Conservation (phyloP, 352 stramenopile genomes). For the Globisporangium orthogonon region DNA sequence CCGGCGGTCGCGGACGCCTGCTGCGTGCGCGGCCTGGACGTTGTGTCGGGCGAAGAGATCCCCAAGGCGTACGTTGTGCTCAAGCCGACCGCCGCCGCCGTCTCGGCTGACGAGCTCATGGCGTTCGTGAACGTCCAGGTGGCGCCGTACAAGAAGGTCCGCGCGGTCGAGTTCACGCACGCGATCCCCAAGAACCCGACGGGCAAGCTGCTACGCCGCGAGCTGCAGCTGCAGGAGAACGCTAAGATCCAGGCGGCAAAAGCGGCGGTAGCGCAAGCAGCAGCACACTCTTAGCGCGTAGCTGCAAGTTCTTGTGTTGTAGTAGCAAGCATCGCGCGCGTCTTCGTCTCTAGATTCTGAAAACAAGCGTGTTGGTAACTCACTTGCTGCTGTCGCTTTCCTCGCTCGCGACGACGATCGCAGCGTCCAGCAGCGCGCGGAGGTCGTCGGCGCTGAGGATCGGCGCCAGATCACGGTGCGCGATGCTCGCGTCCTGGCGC, state of each 20-base stretch:
- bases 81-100: constrained; percentile 15
- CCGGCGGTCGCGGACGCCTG: constrained; percentile 66
- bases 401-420: constrained; percentile 21
- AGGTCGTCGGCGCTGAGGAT: constrained; percentile 65
- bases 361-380: not conserved
- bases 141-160: constrained; percentile 83
- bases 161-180: constrained; percentile 84
- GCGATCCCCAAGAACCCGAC: constrained; percentile 83
- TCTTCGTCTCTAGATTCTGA: not conserved
- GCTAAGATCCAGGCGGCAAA: not conserved
- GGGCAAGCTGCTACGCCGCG: constrained; percentile 87
- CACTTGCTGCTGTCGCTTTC: not conserved
- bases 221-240: constrained; percentile 48
- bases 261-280: no score
- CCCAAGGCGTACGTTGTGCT: constrained; percentile 89
- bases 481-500: constrained; percentile 44
- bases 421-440: constrained; percentile 41
- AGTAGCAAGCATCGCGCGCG: not conserved
- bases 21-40: constrained; percentile 53
- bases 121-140: constrained; percentile 78
- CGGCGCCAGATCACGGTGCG: constrained; percentile 17
- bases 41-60: constrained; percentile 69
- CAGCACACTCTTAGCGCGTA: not conserved
- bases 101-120: constrained; percentile 25
- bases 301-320: no score